Percentiles rank a stretch among this genome's conserved stretches.
Evolutionary conservation across 805 yeast species (phyloP).

Genomic region (Wickerhamiella kurtzmanii): DNA sequence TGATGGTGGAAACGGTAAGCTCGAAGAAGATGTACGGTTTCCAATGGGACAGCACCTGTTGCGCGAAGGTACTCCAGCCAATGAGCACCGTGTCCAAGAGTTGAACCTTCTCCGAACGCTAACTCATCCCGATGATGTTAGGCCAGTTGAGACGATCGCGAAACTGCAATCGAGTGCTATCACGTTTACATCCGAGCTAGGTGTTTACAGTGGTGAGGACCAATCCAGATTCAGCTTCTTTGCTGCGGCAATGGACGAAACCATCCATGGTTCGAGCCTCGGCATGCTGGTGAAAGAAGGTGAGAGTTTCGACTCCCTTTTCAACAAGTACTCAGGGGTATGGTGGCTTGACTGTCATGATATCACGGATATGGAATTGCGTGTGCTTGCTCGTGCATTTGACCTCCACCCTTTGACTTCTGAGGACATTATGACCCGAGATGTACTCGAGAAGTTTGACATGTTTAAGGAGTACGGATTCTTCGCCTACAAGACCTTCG

Average conservation of each 20-base stretch:
- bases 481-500: slow-evolving; percentile 92
- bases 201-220: background rate
- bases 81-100: slow-evolving; percentile 4
- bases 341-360: slow-evolving; percentile 96
- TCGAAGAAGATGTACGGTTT: slow-evolving; percentile 7
- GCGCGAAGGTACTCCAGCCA: slow-evolving; percentile 3
- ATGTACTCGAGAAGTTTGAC: slow-evolving; percentile 94
- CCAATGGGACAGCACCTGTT: slow-evolving; percentile 9
- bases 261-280: slow-evolving; percentile 74
- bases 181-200: background rate
- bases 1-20: slow-evolving; percentile 1
- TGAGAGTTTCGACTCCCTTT: slow-evolving; percentile 47
- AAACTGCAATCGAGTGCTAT: background rate
- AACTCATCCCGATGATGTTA: background rate
- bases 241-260: slow-evolving; percentile 66
- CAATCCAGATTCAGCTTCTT: slow-evolving; percentile 65
- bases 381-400: slow-evolving; percentile 78
- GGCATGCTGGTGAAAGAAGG: slow-evolving; percentile 49
- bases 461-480: slow-evolving; percentile 76
- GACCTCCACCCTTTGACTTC: slow-evolving; percentile 97
- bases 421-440: slow-evolving; percentile 93
- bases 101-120: slow-evolving; percentile 2
- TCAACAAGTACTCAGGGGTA: slow-evolving; percentile 47
- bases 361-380: slow-evolving; percentile 93
- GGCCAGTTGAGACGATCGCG: background rate